Evolutionary conservation across 805 yeast genomes (phyloP), one percentile per base, ranked within the genome.

Genomic region (Metschnikowia cerradonensis): DNA sequence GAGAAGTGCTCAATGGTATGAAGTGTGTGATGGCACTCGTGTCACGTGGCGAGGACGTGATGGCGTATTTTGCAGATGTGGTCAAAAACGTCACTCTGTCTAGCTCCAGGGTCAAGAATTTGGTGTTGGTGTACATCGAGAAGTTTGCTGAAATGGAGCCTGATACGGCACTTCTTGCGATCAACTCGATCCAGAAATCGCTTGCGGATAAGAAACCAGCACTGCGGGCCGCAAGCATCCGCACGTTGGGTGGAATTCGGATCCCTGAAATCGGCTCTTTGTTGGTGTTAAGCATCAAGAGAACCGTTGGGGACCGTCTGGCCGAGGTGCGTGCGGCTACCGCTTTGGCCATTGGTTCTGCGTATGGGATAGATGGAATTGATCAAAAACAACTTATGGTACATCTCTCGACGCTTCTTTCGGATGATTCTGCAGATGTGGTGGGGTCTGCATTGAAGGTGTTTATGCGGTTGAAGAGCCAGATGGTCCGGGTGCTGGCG

Each of bases 141-240:
- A 76, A 87, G 50, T 90, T 82, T 64, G 94, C 96, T 22, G 95
- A 89, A 54, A 67, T 75, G 49, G 91, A 89, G 58, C 96, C 94
- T 8, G 96, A 91, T 64, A 78, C 88, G n/a, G 94, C 98, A 2
- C 76, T 94, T 19, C 73, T 94, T 42, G 83, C 96, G 0, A 88
- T 94, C 56, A 94, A 94, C 66, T 88, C 97, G 0, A 87, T 94
- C 45, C 99, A 94, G 66, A 90, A 88, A 67, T 77, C 89, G 1
- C 68, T 92, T 30, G 73, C 78, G 8, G 96, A 90, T 59, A 81
- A 82, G 56, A 79, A 78, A 53, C 86, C 95, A 1, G 76, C 80
- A 10, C 72, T 78, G 15, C 73, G 98, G 55, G 79, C 91, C 2
- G 72, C 88, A 50, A 85, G 96, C 0, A 78, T 94, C 41, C 77